These are phyloP conservation scores for Amylocarpus encephaloides DNA, from an alignment of 2,329 filamentous ascomycete genomes.

Conservation along the genomic window DNA sequence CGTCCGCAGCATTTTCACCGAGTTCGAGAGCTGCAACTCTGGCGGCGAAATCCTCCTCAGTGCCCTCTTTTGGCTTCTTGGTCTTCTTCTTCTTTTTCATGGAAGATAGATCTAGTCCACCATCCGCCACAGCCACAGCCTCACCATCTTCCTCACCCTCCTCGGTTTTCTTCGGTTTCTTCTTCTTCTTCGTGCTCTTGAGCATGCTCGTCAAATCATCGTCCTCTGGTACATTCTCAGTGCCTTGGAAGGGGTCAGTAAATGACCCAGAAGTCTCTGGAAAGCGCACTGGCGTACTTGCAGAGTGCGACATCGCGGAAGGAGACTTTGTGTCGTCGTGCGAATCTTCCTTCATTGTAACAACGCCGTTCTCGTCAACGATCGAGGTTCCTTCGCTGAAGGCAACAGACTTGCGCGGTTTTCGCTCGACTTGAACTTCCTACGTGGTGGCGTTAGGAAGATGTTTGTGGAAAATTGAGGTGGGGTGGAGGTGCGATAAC, in stretches of 20 bases:
- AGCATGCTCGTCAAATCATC: constrained; percentile 62
- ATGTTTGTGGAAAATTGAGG: constrained; percentile 16
- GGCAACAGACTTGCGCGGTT: constrained; percentile 86
- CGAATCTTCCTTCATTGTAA: constrained; percentile 67
- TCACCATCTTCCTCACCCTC: constrained; percentile 55
- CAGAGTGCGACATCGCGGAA: constrained; percentile 72
- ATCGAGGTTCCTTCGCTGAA: constrained; percentile 85
- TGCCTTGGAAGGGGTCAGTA: constrained; percentile 42
- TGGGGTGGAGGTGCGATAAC: constrained; percentile 20
- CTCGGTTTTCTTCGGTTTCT: constrained; percentile 63
- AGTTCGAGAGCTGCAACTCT: constrained; percentile 31
- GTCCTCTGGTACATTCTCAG: constrained; percentile 29
- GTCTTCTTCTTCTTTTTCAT: constrained; percentile 35
- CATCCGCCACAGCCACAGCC: constrained; percentile 43
- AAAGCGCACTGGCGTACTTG: constrained; percentile 52
- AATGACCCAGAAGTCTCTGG: constrained; percentile 49
- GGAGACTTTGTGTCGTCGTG: constrained; percentile 64
- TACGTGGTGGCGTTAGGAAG: constrained; percentile 18
- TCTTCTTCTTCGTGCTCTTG: constrained; percentile 75
- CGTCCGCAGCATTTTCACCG: constrained; percentile 25
- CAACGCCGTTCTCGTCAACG: constrained; percentile 82
- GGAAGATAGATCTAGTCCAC: constrained; percentile 38
- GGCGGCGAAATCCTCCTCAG: constrained; percentile 32
- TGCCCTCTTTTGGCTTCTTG: constrained; percentile 31
- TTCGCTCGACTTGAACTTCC: constrained; percentile 44